Conservation (phyloP, 192 early-diverging fungal genomes). For the Gryganskiella cystojenkinii region DNA sequence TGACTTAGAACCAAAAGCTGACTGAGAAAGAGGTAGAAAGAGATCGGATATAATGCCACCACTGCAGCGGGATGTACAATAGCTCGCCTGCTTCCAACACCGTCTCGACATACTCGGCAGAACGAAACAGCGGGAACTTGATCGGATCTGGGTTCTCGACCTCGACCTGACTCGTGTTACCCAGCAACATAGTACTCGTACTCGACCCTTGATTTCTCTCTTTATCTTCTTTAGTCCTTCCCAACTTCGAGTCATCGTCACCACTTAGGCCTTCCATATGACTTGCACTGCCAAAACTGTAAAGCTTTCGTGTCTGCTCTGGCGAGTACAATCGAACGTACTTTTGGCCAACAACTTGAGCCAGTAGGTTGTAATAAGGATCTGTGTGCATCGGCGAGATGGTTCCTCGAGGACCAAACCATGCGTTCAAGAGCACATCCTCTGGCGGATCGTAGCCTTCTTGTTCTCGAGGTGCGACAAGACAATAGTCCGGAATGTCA, state of each 20-base stretch:
- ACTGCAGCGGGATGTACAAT: conserved; percentile 89
- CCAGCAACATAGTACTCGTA: conserved; percentile 56
- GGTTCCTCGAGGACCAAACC: conserved; percentile 87
- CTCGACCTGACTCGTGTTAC: conserved; percentile 86
- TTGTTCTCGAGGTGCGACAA: conserved; percentile 55
- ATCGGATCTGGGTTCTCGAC: conserved; percentile 68
- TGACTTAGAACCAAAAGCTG: conserved; percentile 91
- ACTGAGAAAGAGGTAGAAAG: conserved; percentile 83
- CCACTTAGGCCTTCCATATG: too few species aligned
- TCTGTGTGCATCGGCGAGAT: conserved; percentile 90
- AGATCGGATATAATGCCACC: conserved; percentile 93
- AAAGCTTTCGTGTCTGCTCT: conserved; percentile 65
- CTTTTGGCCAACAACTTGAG: conserved; percentile 87
- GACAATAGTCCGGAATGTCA: conserved; percentile 82
- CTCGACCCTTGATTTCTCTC: conserved; percentile 5
- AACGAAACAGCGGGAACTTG: conserved; percentile 64
- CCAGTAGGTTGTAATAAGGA: conserved; percentile 82
- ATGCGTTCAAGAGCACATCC: conserved; percentile 70
- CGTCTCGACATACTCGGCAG: conserved; percentile 74
- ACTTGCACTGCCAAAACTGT: conserved; percentile 66
- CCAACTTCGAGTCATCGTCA: too few species aligned
- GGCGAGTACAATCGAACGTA: conserved; percentile 81
- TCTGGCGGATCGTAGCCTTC: conserved; percentile 41
- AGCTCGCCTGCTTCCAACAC: conserved; percentile 80
- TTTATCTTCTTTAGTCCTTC: not conserved